phyloP scores from a whole-genome alignment of 2,329 filamentous ascomycete species.

The Tricladium varicosporioides region DNA sequence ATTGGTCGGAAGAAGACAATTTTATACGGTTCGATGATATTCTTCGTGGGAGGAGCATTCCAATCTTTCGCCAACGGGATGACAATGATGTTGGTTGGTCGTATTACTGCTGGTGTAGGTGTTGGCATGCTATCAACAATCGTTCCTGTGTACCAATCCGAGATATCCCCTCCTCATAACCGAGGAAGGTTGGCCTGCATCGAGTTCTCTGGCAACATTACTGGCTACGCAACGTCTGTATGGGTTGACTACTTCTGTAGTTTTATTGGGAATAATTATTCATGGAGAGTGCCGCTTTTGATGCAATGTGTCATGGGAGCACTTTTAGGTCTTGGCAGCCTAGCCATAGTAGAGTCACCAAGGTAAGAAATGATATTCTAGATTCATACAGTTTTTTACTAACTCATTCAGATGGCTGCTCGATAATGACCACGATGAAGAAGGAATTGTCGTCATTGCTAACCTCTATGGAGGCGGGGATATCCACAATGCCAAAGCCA shows the following conservation, averaged over 20 bases:
- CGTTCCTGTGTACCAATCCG: constrained; percentile 89
- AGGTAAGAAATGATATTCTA: constrained; percentile 50
- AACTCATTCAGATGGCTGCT: constrained; percentile 77
- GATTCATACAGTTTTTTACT: constrained; percentile 5
- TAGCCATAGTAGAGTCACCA: constrained; percentile 95
- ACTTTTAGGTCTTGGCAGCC: constrained; percentile 78
- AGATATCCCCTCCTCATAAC: constrained; percentile 95
- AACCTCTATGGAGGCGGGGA: constrained; percentile 96
- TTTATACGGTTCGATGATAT: constrained; percentile 87
- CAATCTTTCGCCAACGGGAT: constrained; percentile 82
- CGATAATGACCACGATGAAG: constrained; percentile 96
- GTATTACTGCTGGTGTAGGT: constrained; percentile 80
- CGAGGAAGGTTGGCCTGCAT: constrained; percentile 95
- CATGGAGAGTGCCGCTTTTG: constrained; percentile 85
- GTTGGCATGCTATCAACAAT: constrained; percentile 90
- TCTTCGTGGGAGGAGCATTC: constrained; percentile 78
- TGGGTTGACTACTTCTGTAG: constrained; percentile 99
- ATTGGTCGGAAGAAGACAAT: constrained; percentile 89
- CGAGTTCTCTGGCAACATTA: constrained; percentile 96
- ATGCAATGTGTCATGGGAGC: constrained; percentile 96
- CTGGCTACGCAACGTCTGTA: constrained; percentile 91
- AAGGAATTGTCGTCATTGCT: constrained; percentile 96
- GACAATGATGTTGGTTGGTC: constrained; percentile 83
- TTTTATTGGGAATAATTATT: constrained; percentile 78
- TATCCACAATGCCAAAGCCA: constrained; percentile 87